Conservation (phyloP, 1,284 basidiomycete species). For the Apiotrichum montevideense region DNA sequence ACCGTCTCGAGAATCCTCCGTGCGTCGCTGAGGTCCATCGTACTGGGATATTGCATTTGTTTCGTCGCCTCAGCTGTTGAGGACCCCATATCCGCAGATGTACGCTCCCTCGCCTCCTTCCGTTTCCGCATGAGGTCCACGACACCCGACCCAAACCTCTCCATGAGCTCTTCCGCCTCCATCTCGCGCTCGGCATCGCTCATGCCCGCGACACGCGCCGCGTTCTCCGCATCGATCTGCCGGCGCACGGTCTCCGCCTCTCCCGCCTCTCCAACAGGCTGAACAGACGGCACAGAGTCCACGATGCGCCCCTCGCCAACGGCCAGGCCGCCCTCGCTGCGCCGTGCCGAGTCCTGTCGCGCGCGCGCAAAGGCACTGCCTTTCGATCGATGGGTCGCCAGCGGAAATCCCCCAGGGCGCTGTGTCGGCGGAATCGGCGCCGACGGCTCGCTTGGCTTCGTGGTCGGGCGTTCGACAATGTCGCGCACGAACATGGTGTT, state of each 20-base stretch:
- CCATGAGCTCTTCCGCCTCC: slow-evolving; percentile 58
- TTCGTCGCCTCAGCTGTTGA: neutral
- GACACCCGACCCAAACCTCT: slow-evolving; percentile 60
- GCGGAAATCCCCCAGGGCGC: slow-evolving; percentile 13
- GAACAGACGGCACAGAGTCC: slow-evolving; percentile 4
- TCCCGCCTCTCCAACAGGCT: neutral
- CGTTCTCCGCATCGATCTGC: slow-evolving; percentile 31
- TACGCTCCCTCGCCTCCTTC: slow-evolving; percentile 24
- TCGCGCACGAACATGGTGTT: slow-evolving; percentile 27
- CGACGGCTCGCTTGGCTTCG: slow-evolving; percentile 8
- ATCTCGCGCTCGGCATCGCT: slow-evolving; percentile 56
- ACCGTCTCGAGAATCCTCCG: slow-evolving; percentile 10
- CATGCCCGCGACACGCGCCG: slow-evolving; percentile 55
- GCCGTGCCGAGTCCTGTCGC: slow-evolving; percentile 2
- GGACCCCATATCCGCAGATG: neutral
- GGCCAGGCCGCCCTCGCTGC: slow-evolving; percentile 5
- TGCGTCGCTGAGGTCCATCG: neutral
- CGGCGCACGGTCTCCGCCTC: slow-evolving; percentile 10
- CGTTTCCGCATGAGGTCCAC: slow-evolving; percentile 53
- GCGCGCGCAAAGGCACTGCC: slow-evolving; percentile 11
- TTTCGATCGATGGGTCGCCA: slow-evolving; percentile 10
- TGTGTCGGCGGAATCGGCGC: slow-evolving; percentile 8
- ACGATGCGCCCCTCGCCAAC: slow-evolving; percentile 13
- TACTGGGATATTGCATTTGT: neutral
- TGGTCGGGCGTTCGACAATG: slow-evolving; percentile 26